Base-by-base conservation (phyloP, 1,284 basidiomycete species). In the Cryptococcus sp. region DNA sequence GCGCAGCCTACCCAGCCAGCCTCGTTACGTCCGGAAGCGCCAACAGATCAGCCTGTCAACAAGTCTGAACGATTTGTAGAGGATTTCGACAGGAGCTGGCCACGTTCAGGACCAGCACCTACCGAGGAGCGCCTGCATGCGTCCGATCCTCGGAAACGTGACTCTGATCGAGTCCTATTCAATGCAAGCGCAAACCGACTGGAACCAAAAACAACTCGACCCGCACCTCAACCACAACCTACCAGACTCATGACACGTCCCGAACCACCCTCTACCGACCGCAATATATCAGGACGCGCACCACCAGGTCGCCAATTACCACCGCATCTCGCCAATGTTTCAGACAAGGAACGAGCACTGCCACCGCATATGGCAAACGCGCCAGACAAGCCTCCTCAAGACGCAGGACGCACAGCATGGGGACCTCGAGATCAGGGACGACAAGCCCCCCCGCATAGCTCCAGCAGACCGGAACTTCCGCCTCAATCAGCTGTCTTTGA, bases 11-110 rank as follows among this genome's bases (percentile, higher is more conserved):
- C 69, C 45, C 57, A 85, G 13, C 23, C 56, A 73, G 82, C 7
- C 67, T 78, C 31, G 77, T 46, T 50, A 37, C 45, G 45, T 13
- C 32, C 48, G 16, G 72, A 67, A 34, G 59, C 67, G 16, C 46
- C 73, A 54, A 60, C 57, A 52, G 70, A 54, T 25, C 63, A 53
- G 14, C 70, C 70, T 0, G 70, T 73, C 2, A 42, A 64, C 28
- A 74, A 75, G 52, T 59, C 61, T 3, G 72, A 75, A 34, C 65
- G 73, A 11, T 76, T 75, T 43, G 68, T 60, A 7, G 89, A 94
- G 60, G 91, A 96, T 71, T 92, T 88, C 69, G 91, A 93, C 75
- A 83, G 91, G 53, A 91, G 88, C 63, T 94, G 91, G 90, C 90
- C 91, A 13, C 83, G 84, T 4, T 21, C 41, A 23, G 21, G 60